Percentiles rank a stretch among this genome's conserved stretches.
Evolutionary conservation across 1,139 yeast species (phyloP).

Genomic region (Yamadazyma dendronema): DNA sequence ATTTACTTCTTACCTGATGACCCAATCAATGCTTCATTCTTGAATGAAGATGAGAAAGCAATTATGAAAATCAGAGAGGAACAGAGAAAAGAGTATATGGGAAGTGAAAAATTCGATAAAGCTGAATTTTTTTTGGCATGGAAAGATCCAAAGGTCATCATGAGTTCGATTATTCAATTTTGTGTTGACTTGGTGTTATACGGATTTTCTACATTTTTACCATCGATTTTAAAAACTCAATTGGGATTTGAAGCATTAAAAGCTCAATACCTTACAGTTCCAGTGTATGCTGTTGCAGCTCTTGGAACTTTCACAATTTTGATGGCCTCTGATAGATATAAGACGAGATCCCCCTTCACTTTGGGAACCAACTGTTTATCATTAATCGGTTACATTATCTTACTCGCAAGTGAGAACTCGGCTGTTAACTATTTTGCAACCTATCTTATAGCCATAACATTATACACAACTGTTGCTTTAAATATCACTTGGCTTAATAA

Average conservation of each 20-base stretch:
- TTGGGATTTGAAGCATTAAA: constrained; percentile 43
- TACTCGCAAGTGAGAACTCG: constrained; percentile 24
- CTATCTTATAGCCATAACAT: constrained; percentile 37
- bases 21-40: constrained; percentile 16
- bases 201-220: constrained; percentile 50
- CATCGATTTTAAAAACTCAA: constrained; percentile 38
- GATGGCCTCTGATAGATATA: constrained; percentile 33
- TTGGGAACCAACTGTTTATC: constrained; percentile 27
- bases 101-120: constrained; percentile 34
- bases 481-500: constrained; percentile 47
- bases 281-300: constrained; percentile 6
- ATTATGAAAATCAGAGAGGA: constrained; percentile 25
- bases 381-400: constrained; percentile 37
- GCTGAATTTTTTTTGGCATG: constrained; percentile 37
- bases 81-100: constrained; percentile 25
- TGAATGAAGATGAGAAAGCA: constrained; percentile 20
- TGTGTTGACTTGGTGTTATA: constrained; percentile 46
- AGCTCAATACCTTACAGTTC: constrained; percentile 37
- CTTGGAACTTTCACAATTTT: neutral
- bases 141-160: constrained; percentile 37
- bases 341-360: constrained; percentile 18
- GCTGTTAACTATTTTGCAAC: constrained; percentile 49
- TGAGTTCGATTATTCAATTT: constrained; percentile 42
- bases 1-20: constrained; percentile 24
- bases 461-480: constrained; percentile 41